phyloP scores from a whole-genome alignment of 805 yeast genomes.

The Ogataea parapolymorpha region DNA sequence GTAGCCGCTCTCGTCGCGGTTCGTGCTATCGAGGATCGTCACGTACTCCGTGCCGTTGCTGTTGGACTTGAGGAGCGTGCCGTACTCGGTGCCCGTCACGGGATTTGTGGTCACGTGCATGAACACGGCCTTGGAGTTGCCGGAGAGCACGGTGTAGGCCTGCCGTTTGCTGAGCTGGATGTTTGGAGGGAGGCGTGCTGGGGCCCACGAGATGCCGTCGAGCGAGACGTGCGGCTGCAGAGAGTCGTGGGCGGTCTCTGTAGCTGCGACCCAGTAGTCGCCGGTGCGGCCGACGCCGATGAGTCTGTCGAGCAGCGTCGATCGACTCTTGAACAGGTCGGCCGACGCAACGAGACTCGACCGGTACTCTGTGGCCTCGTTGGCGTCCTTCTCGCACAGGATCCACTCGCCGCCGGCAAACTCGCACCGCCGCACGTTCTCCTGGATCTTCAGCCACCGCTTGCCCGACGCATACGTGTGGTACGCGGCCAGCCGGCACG shows the following conservation, averaged over 20 bases:
- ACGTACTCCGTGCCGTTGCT: slow-evolving; percentile 85
- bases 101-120: slow-evolving; percentile 71
- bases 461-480: slow-evolving; percentile 66
- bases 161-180: slow-evolving; percentile 55
- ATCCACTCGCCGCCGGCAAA: slow-evolving; percentile 59
- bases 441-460: slow-evolving; percentile 52
- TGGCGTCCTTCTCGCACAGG: slow-evolving; percentile 52
- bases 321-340: slow-evolving; percentile 45
- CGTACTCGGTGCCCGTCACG: slow-evolving; percentile 55
- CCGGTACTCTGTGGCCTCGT: slow-evolving; percentile 32
- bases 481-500: slow-evolving; percentile 58
- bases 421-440: slow-evolving; percentile 60
- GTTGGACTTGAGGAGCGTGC: slow-evolving; percentile 78
- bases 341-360: slow-evolving; percentile 43
- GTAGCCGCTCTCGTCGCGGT: slow-evolving; percentile 65
- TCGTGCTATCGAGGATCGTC: slow-evolving; percentile 60
- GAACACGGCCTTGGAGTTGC: slow-evolving; percentile 64
- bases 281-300: slow-evolving; percentile 72
- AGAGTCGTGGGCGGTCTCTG: slow-evolving; percentile 44
- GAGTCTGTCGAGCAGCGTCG: slow-evolving; percentile 48
- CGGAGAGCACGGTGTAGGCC: slow-evolving; percentile 74
- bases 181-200: slow-evolving; percentile 69
- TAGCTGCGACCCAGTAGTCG: slow-evolving; percentile 68
- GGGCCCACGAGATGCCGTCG: slow-evolving; percentile 71
- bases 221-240: slow-evolving; percentile 66